phyloP scores from a whole-genome alignment of 2,329 filamentous ascomycete genomes.

The Aspergillus alliaceus region DNA sequence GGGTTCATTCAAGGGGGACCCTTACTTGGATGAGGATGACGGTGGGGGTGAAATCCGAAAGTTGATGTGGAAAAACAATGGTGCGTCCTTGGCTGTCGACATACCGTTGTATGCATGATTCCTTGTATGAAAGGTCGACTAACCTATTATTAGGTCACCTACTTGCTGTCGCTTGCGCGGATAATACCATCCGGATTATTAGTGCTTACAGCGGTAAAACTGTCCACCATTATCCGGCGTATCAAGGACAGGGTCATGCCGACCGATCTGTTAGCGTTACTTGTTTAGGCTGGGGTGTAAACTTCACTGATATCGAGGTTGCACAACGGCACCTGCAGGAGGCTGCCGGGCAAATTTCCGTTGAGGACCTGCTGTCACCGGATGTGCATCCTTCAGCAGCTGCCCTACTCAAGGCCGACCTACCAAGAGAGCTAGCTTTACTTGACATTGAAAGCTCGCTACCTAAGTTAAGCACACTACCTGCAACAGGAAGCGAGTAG shows the following conservation, averaged over 20 bases:
- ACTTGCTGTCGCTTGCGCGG: constrained; percentile 79
- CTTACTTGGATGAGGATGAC: constrained; percentile 46
- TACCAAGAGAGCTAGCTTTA: constrained; percentile 72
- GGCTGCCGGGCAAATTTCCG: constrained; percentile 32
- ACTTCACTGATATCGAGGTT: constrained; percentile 52
- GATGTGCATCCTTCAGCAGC: constrained; percentile 35
- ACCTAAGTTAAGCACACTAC: constrained; percentile 73
- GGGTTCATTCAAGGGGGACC: constrained; percentile 38
- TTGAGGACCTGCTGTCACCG: constrained; percentile 45
- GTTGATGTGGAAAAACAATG: constrained; percentile 67
- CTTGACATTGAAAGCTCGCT: constrained; percentile 74
- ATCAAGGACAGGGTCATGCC: constrained; percentile 18
- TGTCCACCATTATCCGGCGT: constrained; percentile 64
- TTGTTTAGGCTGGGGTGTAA: constrained; percentile 56
- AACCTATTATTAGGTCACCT: constrained; percentile 52
- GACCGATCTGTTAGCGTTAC: constrained; percentile 33
- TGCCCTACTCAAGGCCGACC: constrained; percentile 49
- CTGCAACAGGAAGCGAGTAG: constrained; percentile 62
- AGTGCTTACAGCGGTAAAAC: constrained; percentile 79
- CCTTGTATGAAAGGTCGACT: background rate
- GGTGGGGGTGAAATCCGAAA: constrained; percentile 39
- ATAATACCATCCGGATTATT: constrained; percentile 74
- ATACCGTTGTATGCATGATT: constrained; percentile 1
- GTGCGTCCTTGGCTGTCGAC: constrained; percentile 43
- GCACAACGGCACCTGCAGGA: constrained; percentile 44